Evolutionary conservation across 345 rosid species (phyloP).

Genomic region (Populus simonii): DNA sequence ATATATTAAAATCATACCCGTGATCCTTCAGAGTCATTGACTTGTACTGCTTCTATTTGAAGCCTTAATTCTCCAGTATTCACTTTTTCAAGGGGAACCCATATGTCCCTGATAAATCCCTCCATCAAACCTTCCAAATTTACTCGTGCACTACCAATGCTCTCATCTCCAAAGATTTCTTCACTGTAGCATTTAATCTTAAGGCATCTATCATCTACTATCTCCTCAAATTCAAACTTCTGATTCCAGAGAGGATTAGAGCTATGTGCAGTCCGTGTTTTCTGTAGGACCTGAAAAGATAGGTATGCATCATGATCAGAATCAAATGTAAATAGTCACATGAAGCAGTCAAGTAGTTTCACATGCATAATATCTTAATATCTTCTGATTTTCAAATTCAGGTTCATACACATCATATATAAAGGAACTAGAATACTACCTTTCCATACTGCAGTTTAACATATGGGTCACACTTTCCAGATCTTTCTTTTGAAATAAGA

Average conservation of each 20-base stretch:
- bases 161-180: constrained; percentile 77
- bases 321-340: not conserved
- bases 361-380: not conserved
- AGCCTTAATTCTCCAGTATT: constrained; percentile 86
- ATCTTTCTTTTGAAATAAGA: constrained; percentile 54
- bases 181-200: constrained; percentile 70
- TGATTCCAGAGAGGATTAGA: constrained; percentile 60
- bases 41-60: constrained; percentile 63
- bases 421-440: constrained; percentile 35
- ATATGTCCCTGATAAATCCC: constrained; percentile 64
- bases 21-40: constrained; percentile 56
- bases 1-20: constrained; percentile 37
- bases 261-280: constrained; percentile 57
- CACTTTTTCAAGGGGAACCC: constrained; percentile 93
- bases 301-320: constrained; percentile 3
- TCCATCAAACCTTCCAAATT: constrained; percentile 79
- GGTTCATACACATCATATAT: not conserved
- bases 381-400: constrained; percentile 6
- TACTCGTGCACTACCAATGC: constrained; percentile 77
- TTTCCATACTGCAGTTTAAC: constrained; percentile 91
- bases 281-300: constrained; percentile 52
- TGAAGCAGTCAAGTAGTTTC: not conserved
- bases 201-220: constrained; percentile 73
- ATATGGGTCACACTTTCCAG: constrained; percentile 68
- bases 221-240: constrained; percentile 85